Evolutionary conservation across 768 basidiomycete genomes (phyloP), one percentile per base, ranked within the genome.

Genomic region (Termitomyces sp.): DNA sequence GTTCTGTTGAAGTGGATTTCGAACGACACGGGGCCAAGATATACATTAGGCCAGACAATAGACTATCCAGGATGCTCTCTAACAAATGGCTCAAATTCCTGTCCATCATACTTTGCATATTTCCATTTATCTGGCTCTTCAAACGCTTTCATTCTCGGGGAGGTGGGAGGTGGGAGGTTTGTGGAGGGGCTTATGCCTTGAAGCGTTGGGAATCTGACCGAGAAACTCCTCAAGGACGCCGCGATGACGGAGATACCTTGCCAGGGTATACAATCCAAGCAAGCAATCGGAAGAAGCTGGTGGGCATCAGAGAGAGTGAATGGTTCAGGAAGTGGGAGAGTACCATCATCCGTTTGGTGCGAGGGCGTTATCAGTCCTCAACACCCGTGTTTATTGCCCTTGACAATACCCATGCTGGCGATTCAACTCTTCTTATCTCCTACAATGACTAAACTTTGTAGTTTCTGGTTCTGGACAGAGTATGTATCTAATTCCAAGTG

Each of bases 271-370:
- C 52, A 18, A 22, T 22, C 7, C 43, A 38, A 71, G 57, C 70
- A 72, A 62, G 13, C 16, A 40, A 40, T 18, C 31, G 22, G 42
- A 56, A 39, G 23, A 50, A 20, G 42, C 59, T 82, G 9, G 63
- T 83, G 1, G 91, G 91, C 5, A 63, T 82, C 53, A 76, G 76
- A 56, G 92, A 93, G 68, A 86, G 84, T 7, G 81, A 86, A 57
- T 94, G 91, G 91, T 88, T 91, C 66, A 79, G 76, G 65, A 74
- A 73, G 50, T 93, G 91, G 89, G 88, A 92, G 63, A 75, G 73
- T 23, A 75, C 82, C 1, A 89, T 94, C 51, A 73, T 73, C 40
- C 76, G 80, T 22, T 83, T 82, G 0, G 88, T 91, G 2, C 57
- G 71, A 5, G 68, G 66, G 50, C 71, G 74, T 18, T 71, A 78